Percentiles rank a stretch among this genome's conserved stretches.
Evolutionary conservation across 495 filamentous ascomycete genomes (phyloP).

Genomic region (Margaritispora aquatica): DNA sequence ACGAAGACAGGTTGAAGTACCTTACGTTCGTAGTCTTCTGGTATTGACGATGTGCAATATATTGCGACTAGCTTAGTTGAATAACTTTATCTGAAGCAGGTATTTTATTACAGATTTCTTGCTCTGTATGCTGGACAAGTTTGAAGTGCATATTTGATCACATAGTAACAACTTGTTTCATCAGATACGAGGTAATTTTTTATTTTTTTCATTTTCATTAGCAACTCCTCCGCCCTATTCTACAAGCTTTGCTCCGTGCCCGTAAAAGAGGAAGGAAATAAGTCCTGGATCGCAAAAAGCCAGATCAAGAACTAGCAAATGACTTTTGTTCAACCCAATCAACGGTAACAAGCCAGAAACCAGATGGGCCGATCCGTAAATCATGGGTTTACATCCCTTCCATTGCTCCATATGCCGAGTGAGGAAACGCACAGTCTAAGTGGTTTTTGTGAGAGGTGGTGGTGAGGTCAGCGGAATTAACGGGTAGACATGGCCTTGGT

Average conservation of each 20-base stretch:
- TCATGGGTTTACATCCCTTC: conserved; percentile 23
- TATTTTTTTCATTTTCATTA: conserved; percentile 25
- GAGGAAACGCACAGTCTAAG: conserved; percentile 5
- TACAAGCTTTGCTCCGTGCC: conserved; percentile 27
- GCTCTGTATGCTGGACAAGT: conserved; percentile 7
- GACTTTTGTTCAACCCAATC: conserved; percentile 24
- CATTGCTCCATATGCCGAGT: conserved; percentile 13
- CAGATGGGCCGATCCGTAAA: conserved; percentile 25
- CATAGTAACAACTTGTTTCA: not conserved
- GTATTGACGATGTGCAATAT: too few species aligned
- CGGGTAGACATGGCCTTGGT: conserved; percentile 64
- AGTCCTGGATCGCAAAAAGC: conserved; percentile 14
- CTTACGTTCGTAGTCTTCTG: too few species aligned
- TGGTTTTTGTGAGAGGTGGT: not conserved
- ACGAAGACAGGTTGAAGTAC: too few species aligned
- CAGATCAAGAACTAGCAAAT: conserved; percentile 19
- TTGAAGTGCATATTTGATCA: not conserved
- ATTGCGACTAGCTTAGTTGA: too few species aligned
- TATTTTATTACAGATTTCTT: too few species aligned
- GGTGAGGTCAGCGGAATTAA: not conserved
- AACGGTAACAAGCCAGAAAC: conserved; percentile 22
- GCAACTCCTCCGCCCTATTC: conserved; percentile 22
- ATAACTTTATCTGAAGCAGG: too few species aligned
- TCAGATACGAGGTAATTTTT: not conserved
- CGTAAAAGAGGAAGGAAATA: conserved; percentile 19